Evolutionary conservation across 1,139 yeast species (phyloP).

Genomic region (Diutina rugosa): DNA sequence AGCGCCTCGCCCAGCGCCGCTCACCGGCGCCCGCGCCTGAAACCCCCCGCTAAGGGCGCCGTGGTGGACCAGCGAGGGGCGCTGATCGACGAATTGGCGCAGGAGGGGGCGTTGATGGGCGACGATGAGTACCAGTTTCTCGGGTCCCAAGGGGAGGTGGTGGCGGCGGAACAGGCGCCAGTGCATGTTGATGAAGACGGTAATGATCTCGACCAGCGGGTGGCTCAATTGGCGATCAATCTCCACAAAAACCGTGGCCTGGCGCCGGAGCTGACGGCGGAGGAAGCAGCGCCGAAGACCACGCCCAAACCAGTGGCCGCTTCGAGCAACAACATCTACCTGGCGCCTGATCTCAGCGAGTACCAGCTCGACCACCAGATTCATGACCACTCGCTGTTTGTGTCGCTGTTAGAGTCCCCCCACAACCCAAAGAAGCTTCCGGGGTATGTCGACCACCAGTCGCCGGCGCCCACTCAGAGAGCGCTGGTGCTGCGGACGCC

Average conservation of each 20-base stretch:
- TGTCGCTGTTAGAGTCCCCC: slow-evolving; percentile 21
- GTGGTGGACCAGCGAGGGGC: slow-evolving; percentile 17
- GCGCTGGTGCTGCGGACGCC: not conserved
- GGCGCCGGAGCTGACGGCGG: not conserved
- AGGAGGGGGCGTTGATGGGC: slow-evolving; percentile 48
- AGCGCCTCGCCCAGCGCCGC: not conserved
- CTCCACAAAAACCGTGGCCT: not conserved
- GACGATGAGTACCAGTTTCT: slow-evolving; percentile 41
- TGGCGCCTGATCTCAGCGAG: slow-evolving; percentile 36
- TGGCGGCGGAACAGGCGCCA: not conserved
- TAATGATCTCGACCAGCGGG: not conserved
- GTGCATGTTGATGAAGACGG: not conserved
- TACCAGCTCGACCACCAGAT: slow-evolving; percentile 32
- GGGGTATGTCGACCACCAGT: not conserved
- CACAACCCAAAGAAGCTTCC: slow-evolving; percentile 10
- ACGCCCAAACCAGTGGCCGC: not conserved
- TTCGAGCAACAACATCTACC: slow-evolving; percentile 15
- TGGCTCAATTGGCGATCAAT: not conserved
- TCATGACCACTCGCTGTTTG: slow-evolving; percentile 22
- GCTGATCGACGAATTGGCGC: slow-evolving; percentile 41
- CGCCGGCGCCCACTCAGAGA: not conserved
- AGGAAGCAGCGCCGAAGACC: not conserved
- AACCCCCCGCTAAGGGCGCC: slow-evolving; percentile 9
- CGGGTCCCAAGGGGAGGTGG: slow-evolving; percentile 39
- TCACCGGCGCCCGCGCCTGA: slow-evolving; percentile 4